Conservation (phyloP, 768 basidiomycete species). For the Rhizopogon vulgaris region DNA sequence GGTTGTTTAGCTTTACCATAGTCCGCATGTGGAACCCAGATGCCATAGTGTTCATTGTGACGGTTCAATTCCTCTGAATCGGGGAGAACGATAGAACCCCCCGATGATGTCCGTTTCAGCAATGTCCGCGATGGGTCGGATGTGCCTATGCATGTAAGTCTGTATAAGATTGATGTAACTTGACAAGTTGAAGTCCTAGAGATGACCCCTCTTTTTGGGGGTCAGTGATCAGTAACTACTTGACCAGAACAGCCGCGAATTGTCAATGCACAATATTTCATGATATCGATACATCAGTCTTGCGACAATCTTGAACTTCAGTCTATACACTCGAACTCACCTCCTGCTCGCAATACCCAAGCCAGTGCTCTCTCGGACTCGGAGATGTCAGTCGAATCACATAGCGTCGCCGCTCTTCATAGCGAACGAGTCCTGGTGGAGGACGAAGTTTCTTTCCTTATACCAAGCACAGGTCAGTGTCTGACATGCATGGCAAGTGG, state of each 20-base stretch:
- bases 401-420: background rate
- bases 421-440: background rate
- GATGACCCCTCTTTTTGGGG: too few species aligned
- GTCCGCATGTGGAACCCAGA: too few species aligned
- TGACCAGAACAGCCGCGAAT: background rate
- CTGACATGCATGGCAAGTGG: constrained; percentile 3
- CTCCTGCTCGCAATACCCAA: background rate
- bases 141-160: too few species aligned
- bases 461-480: background rate
- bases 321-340: background rate
- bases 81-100: too few species aligned
- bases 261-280: background rate
- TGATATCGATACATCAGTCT: background rate
- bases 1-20: too few species aligned
- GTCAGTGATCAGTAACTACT: background rate
- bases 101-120: too few species aligned
- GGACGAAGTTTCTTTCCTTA: background rate
- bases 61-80: too few species aligned
- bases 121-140: too few species aligned
- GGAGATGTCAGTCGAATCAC: background rate
- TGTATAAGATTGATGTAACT: too few species aligned
- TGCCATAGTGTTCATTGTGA: too few species aligned
- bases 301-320: background rate
- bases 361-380: background rate
- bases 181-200: too few species aligned